Evolutionary conservation across 495 filamentous ascomycete genomes (phyloP).

Genomic region (Neurospora terricola): DNA sequence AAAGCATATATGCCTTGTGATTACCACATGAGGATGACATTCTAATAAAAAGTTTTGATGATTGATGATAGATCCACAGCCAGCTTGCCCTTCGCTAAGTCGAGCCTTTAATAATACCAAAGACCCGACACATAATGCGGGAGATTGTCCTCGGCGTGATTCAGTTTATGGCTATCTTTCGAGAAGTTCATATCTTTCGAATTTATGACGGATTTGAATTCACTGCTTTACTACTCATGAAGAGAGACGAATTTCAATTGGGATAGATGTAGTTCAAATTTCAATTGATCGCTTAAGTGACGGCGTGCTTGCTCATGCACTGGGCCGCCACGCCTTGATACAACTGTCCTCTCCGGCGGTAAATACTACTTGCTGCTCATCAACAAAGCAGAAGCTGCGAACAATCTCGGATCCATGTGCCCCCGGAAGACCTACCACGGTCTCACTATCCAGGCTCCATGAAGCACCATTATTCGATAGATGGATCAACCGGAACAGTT

Average conservation of each 20-base stretch:
- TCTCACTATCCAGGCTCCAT: slow-evolving; percentile 54
- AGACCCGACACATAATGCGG: not conserved
- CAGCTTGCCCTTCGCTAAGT: slow-evolving; percentile 4
- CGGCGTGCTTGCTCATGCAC: slow-evolving; percentile 1
- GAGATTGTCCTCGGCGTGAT: not conserved
- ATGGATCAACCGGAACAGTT: slow-evolving; percentile 59
- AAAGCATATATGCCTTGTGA: not conserved
- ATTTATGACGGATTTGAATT: not conserved
- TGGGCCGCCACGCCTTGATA: slow-evolving; percentile 52
- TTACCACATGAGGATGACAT: not conserved
- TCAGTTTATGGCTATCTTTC: not conserved
- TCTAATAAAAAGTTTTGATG: slow-evolving; percentile 11
- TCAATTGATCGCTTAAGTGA: not conserved
- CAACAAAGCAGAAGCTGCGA: slow-evolving; percentile 64
- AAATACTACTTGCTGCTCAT: slow-evolving; percentile 59
- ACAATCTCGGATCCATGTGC: slow-evolving; percentile 82
- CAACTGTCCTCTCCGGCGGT: slow-evolving; percentile 73
- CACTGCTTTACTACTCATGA: not conserved
- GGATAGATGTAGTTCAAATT: not conserved
- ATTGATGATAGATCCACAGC: slow-evolving; percentile 11
- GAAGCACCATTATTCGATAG: slow-evolving; percentile 41
- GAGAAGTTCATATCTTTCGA: not conserved
- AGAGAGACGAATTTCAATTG: not conserved
- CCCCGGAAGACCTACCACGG: slow-evolving; percentile 55
- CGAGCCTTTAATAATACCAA: slow-evolving; percentile 15